Evolutionary conservation across 1,139 yeast species (phyloP).

Genomic region (Lodderomyces pseudojiufengensis): DNA sequence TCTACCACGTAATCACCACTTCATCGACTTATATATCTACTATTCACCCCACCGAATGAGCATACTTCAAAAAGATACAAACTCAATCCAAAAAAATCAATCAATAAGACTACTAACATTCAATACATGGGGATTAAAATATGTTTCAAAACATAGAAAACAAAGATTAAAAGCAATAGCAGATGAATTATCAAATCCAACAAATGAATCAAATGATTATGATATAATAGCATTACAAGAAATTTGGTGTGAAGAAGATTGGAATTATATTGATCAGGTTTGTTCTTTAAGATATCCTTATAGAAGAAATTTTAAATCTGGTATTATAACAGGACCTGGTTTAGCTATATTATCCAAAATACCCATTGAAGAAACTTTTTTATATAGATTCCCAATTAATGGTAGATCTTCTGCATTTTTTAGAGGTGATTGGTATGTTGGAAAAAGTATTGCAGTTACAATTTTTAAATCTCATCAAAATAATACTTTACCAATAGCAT

Average conservation of each 20-base stretch:
- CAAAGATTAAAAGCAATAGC: constrained; percentile 74
- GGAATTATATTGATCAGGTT: constrained; percentile 53
- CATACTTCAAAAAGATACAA: no score
- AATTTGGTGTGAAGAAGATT: constrained; percentile 86
- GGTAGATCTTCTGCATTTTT: constrained; percentile 93
- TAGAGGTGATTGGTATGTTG: constrained; percentile 97
- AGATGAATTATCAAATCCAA: constrained; percentile 48
- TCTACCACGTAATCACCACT: neutral
- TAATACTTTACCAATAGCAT: constrained; percentile 58
- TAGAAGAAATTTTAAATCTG: constrained; percentile 70
- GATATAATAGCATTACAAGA: constrained; percentile 91
- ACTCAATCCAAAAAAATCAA: no score
- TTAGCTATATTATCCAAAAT: constrained; percentile 77
- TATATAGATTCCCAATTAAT: constrained; percentile 84
- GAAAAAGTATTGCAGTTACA: constrained; percentile 82
- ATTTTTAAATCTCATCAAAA: constrained; percentile 50
- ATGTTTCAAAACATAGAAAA: constrained; percentile 64
- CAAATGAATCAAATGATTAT: constrained; percentile 44
- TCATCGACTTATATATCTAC: no score
- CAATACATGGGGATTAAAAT: constrained; percentile 89
- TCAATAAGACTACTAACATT: constrained; percentile 55
- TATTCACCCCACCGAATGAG: no score
- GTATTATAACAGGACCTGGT: constrained; percentile 92
- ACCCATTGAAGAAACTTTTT: constrained; percentile 74
- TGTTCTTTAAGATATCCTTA: constrained; percentile 56